phyloP scores from a whole-genome alignment of 179 eudicot species.

The Drosera spatulata region DNA sequence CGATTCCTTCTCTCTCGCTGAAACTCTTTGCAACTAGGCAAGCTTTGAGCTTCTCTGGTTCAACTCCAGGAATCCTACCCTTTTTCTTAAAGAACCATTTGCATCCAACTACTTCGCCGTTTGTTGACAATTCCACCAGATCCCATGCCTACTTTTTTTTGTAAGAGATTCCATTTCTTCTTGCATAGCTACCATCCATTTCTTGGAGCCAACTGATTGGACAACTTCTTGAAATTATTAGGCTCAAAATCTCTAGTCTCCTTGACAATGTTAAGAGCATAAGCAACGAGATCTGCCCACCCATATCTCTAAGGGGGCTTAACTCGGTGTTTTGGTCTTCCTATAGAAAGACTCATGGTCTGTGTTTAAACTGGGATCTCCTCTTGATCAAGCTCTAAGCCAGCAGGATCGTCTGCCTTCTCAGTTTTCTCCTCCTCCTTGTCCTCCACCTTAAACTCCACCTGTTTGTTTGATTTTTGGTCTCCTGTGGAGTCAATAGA shows the following conservation, averaged over 20 bases:
- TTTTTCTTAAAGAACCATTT: background rate
- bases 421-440: background rate
- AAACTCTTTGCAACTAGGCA: background rate
- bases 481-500: background rate
- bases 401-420: slow-evolving; percentile 2
- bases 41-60: background rate
- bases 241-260: background rate
- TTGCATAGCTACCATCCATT: background rate
- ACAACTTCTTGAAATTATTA: background rate
- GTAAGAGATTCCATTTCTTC: slow-evolving; percentile 1
- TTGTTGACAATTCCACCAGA: background rate
- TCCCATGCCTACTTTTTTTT: background rate
- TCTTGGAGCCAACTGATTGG: too few species aligned
- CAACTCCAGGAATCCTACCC: background rate
- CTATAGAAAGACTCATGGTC: too few species aligned
- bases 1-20: background rate
- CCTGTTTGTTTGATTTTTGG: background rate
- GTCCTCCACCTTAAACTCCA: background rate
- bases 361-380: too few species aligned
- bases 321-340: too few species aligned
- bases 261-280: background rate
- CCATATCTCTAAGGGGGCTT: too few species aligned
- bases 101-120: background rate
- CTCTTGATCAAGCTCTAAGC: too few species aligned
- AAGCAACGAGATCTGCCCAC: background rate